Base-by-base conservation (phyloP, 768 basidiomycete species). In the Collybia nuda region DNA sequence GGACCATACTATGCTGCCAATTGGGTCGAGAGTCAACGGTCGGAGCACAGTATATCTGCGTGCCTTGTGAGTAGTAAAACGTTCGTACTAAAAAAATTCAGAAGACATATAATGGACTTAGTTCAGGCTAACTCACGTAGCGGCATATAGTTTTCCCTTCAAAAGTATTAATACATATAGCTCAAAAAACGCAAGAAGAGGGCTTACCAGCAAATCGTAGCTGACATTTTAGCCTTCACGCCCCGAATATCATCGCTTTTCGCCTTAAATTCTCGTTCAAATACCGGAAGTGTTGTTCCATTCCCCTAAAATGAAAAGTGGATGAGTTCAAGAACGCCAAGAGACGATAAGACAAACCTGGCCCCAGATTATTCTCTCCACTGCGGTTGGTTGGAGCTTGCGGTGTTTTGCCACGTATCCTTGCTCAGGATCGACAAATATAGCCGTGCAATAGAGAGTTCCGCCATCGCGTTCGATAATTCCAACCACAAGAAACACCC, bases 91-190 rank as follows among this genome's bases (percentile, higher is more conserved):
- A 21, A 37, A 6, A 29, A 19, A 32, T 48, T 40, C 22, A 43
- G 21, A 18, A 28, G 28, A 46, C 36, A 26, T 40, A 23, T 3
- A 32, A 32, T 38, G 40, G 35, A 21, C 11, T 42, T 36, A 39
- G 37, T 21, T 36, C 37, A 21, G 42, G 0, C 26, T 39, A 37
- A 67, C 80, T 41, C 50, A 82, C 80, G 60, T 48, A 85, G 59
- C 17, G 85, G 85, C 82, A 85, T 84, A 53, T 84, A 84, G 58
- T 86, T 85, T 53, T 86, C 85, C 85, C 84, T 85, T 23, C 11
- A 46, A 19, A 7, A 38, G 26, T 32, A 48, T 51, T 38, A 40
- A 26, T 40, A n/a, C 15, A 4, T 26, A 11, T 5, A 18, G 26
- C 24, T 6, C 23, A 26, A 8, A 18, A 5, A 37, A 17, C 35